Base-by-base conservation (phyloP, 129 eudicot genomes). In the carrot (Daucus carota) region DNA sequence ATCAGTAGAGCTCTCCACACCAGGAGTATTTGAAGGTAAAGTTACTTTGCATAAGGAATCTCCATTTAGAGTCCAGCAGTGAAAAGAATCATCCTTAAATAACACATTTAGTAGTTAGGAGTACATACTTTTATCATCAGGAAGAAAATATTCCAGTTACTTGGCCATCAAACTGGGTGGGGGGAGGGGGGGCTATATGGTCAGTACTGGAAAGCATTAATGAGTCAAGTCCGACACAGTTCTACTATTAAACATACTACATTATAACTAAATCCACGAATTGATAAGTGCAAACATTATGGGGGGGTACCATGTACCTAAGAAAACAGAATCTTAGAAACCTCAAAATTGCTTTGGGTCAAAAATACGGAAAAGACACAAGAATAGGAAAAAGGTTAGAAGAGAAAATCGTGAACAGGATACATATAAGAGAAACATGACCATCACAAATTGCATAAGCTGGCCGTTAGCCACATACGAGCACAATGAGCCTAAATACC, bases 51-150 rank as follows among this genome's bases (percentile, higher is more conserved):
- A 68, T 13, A 95, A 79, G 48, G 82, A 68, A 73, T 84, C 83
- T 73, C 81, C 88, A 68, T 75, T 81, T 73, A 89, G 33, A 45
- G 83, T 82, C 97, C 97, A 95, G 85, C 96, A 80, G 74, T 70
- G 87, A 73, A 88, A 48, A n/a, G 97, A 83, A 79, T 86, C 84
- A 62, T 95, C 97, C 97, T 94, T 85, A 48, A 78, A 59, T 33
- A n/a, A 3, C 2, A 0, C 44, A 75, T 45, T 10, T 47, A 50
- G 31, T 77, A 32, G 17, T 20, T 10, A 70, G 13, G 31, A 6
- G 6, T 46, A 75, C 9, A 67, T 48, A 40, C 10, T 41, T 40
- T 18, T 20, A 29, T 26, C 69, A 63, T 63, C 40, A 29, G n/a
- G n/a, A n/a, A n/a, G n/a, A n/a, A n/a, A n/a, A n/a, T n/a, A n/a